These are phyloP conservation scores for Phyllosticta citribraziliensis DNA, from an alignment of 2,329 filamentous ascomycete species.

Conservation along the genomic window DNA sequence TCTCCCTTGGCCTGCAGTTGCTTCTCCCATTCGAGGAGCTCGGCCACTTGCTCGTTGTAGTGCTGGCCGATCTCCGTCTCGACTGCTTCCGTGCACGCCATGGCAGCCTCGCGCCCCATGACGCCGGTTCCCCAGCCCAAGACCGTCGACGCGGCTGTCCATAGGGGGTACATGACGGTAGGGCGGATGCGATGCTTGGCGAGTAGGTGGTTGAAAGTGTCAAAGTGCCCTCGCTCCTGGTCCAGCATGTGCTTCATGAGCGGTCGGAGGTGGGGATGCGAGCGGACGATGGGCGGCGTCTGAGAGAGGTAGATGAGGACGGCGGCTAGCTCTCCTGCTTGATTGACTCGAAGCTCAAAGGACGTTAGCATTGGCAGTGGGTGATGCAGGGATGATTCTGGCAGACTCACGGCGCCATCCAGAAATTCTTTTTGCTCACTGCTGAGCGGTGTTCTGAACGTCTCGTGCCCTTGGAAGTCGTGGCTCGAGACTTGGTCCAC, in stretches of 20 bases:
- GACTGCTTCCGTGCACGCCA: slow-evolving; percentile 97
- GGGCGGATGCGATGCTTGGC: slow-evolving; percentile 83
- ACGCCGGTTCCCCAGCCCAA: slow-evolving; percentile 85
- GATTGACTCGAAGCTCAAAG: slow-evolving; percentile 75
- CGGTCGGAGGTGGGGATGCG: slow-evolving; percentile 77
- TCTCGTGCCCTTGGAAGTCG: not conserved
- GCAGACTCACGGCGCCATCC: slow-evolving; percentile 22
- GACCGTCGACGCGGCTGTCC: slow-evolving; percentile 68
- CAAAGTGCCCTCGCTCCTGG: slow-evolving; percentile 82
- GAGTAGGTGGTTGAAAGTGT: slow-evolving; percentile 74
- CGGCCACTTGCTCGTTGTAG: slow-evolving; percentile 85
- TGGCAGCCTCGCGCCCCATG: slow-evolving; percentile 85
- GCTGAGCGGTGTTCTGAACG: slow-evolving; percentile 17
- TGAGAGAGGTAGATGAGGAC: slow-evolving; percentile 90
- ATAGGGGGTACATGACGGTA: slow-evolving; percentile 84
- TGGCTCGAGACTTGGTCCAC: not conserved
- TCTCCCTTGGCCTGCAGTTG: slow-evolving; percentile 69
- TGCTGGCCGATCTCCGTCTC: slow-evolving; percentile 96
- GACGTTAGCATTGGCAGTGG: not conserved
- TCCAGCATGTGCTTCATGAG: slow-evolving; percentile 98
- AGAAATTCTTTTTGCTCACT: slow-evolving; percentile 26
- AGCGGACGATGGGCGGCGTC: slow-evolving; percentile 66
- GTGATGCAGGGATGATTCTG: not conserved
- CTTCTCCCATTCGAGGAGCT: slow-evolving; percentile 69
- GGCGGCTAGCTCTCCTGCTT: slow-evolving; percentile 94